Evolutionary conservation across 139 green algal species (phyloP).

Genomic region (Chlamydomonas sp.): DNA sequence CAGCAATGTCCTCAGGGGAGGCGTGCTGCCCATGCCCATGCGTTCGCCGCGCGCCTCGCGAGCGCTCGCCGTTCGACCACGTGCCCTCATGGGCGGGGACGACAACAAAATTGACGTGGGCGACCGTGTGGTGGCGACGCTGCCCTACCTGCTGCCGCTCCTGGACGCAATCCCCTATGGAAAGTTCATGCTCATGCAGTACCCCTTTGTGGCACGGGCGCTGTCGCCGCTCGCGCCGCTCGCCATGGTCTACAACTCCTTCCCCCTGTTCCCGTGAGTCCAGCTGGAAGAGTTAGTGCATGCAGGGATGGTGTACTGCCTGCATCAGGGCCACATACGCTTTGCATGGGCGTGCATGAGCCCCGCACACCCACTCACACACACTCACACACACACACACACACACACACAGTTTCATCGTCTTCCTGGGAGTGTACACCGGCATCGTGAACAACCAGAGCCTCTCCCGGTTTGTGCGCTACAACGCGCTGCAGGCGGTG

Average conservation of each 20-base stretch:
- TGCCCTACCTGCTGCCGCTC: constrained; percentile 52
- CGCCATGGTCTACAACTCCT: constrained; percentile 36
- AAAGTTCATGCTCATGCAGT: constrained; percentile 25
- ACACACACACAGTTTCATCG: constrained; percentile 40
- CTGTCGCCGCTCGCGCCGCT: constrained; percentile 41
- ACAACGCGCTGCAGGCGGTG: constrained; percentile 78
- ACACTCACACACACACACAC: too few species aligned
- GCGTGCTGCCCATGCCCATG: neutral
- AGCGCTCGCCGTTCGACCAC: neutral
- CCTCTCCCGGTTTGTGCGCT: constrained; percentile 60
- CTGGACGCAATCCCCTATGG: constrained; percentile 50
- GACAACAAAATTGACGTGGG: constrained; percentile 16
- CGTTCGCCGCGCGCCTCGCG: too few species aligned
- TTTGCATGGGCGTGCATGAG: too few species aligned
- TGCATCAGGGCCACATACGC: too few species aligned
- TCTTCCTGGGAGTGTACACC: constrained; percentile 41
- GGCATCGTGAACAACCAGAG: constrained; percentile 55
- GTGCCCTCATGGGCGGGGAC: constrained; percentile 5
- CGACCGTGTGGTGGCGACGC: constrained; percentile 23
- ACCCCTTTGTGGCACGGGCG: constrained; percentile 43
- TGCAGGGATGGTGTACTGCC: too few species aligned
- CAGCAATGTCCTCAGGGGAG: neutral
- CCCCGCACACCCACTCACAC: too few species aligned
- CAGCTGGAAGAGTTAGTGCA: too few species aligned
- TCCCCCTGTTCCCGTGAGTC: constrained; percentile 51